Percentiles rank a stretch among this genome's conserved stretches.
Evolutionary conservation across 2,329 filamentous ascomycete genomes (phyloP).

Genomic region (Ophiostoma australiae): DNA sequence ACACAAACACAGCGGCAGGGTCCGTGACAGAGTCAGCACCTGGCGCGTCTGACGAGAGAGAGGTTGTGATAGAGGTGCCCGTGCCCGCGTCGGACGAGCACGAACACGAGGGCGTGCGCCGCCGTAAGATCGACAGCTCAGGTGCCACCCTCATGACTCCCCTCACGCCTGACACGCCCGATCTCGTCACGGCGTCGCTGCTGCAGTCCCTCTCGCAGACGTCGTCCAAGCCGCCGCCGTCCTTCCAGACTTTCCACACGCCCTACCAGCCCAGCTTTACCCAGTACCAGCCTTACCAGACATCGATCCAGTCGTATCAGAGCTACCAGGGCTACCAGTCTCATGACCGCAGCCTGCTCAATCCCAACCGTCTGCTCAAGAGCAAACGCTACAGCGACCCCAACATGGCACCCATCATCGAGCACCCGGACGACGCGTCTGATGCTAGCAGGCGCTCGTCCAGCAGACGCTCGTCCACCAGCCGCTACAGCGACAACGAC

Average conservation of each 20-base stretch:
- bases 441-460: conserved; percentile 9
- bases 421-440: conserved; percentile 24
- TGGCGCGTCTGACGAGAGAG: background rate
- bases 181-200: conserved; percentile 15
- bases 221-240: conserved; percentile 15
- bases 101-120: background rate
- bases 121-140: background rate
- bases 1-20: background rate
- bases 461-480: background rate
- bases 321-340: background rate
- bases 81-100: background rate
- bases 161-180: conserved; percentile 15
- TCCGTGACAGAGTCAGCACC: background rate
- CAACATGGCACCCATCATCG: conserved; percentile 25
- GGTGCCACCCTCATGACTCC: background rate
- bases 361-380: conserved; percentile 21
- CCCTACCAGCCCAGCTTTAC: background rate
- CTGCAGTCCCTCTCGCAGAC: conserved; percentile 21
- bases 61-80: background rate
- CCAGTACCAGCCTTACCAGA: background rate
- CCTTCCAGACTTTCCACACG: background rate
- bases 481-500: conserved; percentile 10
- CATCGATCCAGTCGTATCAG: background rate
- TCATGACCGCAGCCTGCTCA: background rate
- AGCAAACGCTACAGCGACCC: conserved; percentile 23